phyloP scores from a whole-genome alignment of 2,329 filamentous ascomycete genomes.

The Emmonsiellopsis sp. region DNA sequence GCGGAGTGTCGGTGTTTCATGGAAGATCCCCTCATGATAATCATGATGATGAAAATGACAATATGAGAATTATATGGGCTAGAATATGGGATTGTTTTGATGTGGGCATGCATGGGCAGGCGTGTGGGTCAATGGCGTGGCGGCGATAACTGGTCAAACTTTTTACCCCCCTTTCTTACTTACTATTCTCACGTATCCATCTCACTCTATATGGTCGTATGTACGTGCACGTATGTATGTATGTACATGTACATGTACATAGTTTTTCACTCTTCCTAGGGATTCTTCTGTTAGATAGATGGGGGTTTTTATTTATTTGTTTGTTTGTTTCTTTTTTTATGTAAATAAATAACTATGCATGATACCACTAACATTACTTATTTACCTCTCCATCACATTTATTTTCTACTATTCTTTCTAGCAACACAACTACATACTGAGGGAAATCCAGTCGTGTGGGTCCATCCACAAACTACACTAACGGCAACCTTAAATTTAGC shows the following conservation, averaged over 20 bases:
- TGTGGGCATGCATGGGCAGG: neutral
- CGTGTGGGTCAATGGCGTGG: neutral
- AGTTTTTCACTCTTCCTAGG: neutral
- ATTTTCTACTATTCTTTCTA: too few relatives aligned
- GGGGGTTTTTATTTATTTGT: neutral
- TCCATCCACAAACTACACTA: too few relatives aligned
- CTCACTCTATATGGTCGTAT: neutral
- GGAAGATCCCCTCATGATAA: neutral
- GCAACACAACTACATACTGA: too few relatives aligned
- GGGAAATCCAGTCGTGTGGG: too few relatives aligned
- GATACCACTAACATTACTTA: neutral
- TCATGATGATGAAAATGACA: neutral
- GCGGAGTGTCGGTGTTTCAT: neutral
- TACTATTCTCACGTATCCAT: neutral
- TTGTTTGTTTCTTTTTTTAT: neutral
- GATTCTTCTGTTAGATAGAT: neutral
- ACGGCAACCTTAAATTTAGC: too few relatives aligned
- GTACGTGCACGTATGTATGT: neutral
- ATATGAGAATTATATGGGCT: neutral
- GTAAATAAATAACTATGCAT: neutral
- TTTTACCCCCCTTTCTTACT: neutral
- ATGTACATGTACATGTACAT: neutral
- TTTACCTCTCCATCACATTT: too few relatives aligned
- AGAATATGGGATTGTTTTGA: neutral
- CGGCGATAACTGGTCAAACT: too few relatives aligned